A percentile compares a stretch with the other conserved stretches of the same genome.
Conservation (phyloP, 495 filamentous ascomycete species). For the Tricharina praecox region DNA sequence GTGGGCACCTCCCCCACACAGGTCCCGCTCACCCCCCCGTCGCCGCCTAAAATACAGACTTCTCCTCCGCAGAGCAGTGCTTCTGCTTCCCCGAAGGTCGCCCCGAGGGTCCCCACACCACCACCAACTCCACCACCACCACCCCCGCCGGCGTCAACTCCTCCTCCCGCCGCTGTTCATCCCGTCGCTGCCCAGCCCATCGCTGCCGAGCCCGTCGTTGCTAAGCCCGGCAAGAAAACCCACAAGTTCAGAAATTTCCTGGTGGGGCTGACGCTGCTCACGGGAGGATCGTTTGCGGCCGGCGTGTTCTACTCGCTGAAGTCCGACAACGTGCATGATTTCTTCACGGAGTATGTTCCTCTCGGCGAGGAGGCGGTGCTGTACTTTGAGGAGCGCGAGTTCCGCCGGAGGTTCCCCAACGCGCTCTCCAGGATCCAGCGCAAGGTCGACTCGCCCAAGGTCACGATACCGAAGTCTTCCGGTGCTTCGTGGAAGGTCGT, state of each 20-base stretch:
- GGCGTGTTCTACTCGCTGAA: constrained; percentile 81
- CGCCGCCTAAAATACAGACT: constrained; percentile 31
- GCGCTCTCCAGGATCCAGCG: constrained; percentile 34
- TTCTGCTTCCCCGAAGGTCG: too few species aligned
- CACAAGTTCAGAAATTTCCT: constrained; percentile 61
- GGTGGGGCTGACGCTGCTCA: constrained; percentile 51
- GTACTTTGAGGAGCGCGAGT: constrained; percentile 95
- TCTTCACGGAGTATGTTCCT: constrained; percentile 94
- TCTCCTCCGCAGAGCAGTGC: constrained; percentile 27
- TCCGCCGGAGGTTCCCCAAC: constrained; percentile 75
- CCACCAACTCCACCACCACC: constrained; percentile 22
- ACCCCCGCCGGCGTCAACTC: constrained; percentile 34
- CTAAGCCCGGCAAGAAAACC: constrained; percentile 39
- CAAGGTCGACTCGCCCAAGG: constrained; percentile 34
- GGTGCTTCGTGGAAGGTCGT: constrained; percentile 71
- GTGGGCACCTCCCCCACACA: constrained; percentile 44
- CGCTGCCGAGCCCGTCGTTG: constrained; percentile 9
- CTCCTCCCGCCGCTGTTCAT: constrained; percentile 11
- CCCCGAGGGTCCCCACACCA: too few species aligned
- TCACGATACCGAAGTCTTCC: constrained; percentile 70
- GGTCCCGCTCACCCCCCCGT: constrained; percentile 41
- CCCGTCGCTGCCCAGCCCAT: constrained; percentile 13
- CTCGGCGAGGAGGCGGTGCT: constrained; percentile 87
- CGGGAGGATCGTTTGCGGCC: constrained; percentile 62
- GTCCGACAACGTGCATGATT: constrained; percentile 96